Evolutionary conservation across 202 grass and related monocot species (phyloP).

Genomic region (Tripidium arundinaceum): DNA sequence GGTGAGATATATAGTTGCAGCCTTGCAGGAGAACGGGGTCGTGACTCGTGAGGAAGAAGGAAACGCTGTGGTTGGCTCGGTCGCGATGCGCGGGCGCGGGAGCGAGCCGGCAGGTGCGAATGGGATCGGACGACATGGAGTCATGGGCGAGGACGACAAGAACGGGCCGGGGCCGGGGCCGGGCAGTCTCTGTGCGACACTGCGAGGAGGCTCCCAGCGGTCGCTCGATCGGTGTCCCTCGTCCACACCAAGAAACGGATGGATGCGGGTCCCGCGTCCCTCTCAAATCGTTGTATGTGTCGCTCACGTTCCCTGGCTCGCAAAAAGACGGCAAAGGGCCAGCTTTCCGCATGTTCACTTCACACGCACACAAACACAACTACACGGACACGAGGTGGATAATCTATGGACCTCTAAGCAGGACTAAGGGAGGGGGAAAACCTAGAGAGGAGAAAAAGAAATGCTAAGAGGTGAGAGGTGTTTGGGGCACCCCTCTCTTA

Average conservation of each 20-base stretch:
- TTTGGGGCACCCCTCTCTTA: too few species aligned
- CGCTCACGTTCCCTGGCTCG: constrained; percentile 1
- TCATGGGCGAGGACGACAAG: neutral
- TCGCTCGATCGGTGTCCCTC: neutral
- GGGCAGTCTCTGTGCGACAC: neutral
- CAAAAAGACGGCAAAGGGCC: neutral
- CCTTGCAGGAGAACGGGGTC: neutral
- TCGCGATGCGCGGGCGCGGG: neutral
- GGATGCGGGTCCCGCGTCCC: neutral
- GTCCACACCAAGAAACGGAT: neutral
- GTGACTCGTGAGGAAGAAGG: neutral
- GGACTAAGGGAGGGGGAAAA: too few species aligned
- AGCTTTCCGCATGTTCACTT: neutral
- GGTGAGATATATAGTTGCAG: too few species aligned
- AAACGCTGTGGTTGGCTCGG: neutral
- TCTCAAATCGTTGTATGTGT: neutral
- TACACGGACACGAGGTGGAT: neutral
- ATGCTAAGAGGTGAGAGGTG: too few species aligned
- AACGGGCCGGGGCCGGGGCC: too few species aligned
- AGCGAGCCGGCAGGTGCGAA: neutral
- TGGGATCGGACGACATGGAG: neutral
- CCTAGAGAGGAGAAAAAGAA: too few species aligned
- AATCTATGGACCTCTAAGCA: too few species aligned
- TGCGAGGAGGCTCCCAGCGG: neutral
- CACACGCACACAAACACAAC: neutral